phyloP scores from a whole-genome alignment of 2,329 filamentous ascomycete genomes.

The Arthroderma uncinatum region DNA sequence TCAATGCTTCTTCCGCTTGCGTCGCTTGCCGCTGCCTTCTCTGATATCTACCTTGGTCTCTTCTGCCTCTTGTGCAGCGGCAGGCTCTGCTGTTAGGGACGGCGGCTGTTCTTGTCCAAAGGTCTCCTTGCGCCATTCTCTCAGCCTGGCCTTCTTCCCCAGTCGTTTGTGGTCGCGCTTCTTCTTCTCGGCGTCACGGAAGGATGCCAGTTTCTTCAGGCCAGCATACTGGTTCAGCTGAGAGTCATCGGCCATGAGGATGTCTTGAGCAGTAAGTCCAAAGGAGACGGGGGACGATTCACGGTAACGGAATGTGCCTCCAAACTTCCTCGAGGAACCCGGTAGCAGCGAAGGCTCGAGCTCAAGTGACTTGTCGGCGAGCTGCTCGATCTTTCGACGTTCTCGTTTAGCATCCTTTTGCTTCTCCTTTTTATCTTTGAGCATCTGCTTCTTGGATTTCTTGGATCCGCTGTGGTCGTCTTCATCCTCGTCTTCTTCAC shows the following conservation, averaged over 20 bases:
- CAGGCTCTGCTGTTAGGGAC: conserved; percentile 12
- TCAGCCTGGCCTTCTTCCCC: conserved; percentile 81
- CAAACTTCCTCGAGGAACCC: conserved; percentile 41
- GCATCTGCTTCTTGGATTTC: conserved; percentile 35
- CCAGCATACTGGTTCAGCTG: conserved; percentile 84
- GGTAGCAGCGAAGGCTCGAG: conserved; percentile 55
- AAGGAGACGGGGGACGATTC: conserved; percentile 86
- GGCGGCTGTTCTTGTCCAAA: conserved; percentile 49
- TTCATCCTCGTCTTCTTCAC: conserved; percentile 31
- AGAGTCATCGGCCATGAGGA: conserved; percentile 76
- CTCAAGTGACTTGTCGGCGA: conserved; percentile 72
- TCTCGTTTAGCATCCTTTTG: conserved; percentile 71
- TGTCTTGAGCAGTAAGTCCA: conserved; percentile 79
- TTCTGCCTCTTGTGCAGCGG: conserved; percentile 4
- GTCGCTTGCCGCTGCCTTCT: conserved; percentile 31
- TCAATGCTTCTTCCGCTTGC: conserved; percentile 37
- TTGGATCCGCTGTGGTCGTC: conserved; percentile 24
- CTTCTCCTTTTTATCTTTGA: conserved; percentile 43
- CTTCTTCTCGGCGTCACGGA: conserved; percentile 83
- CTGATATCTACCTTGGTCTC: conserved; percentile 32
- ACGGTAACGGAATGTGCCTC: conserved; percentile 69
- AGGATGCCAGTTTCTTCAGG: conserved; percentile 86
- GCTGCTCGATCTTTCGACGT: conserved; percentile 68
- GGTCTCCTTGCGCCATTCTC: conserved; percentile 68
- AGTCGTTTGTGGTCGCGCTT: conserved; percentile 74